These are phyloP conservation scores for Metschnikowia chrysomelidarum DNA, from an alignment of 805 yeast genomes.

Conservation along the genomic window DNA sequence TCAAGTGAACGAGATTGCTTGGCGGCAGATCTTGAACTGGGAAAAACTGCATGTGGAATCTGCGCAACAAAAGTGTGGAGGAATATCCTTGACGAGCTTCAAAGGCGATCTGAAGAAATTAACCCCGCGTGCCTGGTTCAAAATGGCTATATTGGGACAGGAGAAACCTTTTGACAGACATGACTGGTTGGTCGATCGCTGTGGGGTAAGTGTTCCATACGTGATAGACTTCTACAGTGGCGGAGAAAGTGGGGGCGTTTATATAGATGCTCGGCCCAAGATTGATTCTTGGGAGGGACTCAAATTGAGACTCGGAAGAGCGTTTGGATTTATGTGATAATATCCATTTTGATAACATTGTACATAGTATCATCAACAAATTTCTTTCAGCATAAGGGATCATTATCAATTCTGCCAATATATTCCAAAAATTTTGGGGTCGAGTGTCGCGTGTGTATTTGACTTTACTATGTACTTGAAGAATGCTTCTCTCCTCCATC, in stretches of 20 bases:
- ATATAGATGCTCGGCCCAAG: slow-evolving; percentile 90
- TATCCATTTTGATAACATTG: not conserved
- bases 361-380: not conserved
- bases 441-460: slow-evolving; percentile 4
- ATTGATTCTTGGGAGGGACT: slow-evolving; percentile 78
- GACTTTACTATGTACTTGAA: slow-evolving; percentile 7
- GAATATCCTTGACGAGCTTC: slow-evolving; percentile 78
- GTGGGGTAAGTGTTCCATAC: slow-evolving; percentile 81
- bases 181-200: slow-evolving; percentile 87
- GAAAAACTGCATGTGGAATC: slow-evolving; percentile 60
- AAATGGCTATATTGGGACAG: slow-evolving; percentile 64
- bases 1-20: slow-evolving; percentile 88
- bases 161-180: slow-evolving; percentile 92
- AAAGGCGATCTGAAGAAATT: slow-evolving; percentile 83
- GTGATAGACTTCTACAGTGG: slow-evolving; percentile 82
- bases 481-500: not conserved
- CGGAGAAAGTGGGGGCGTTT: slow-evolving; percentile 53
- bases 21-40: slow-evolving; percentile 85
- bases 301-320: slow-evolving; percentile 60
- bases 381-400: not conserved
- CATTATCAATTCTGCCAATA: not conserved
- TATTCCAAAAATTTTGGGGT: too few species aligned
- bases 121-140: slow-evolving; percentile 80
- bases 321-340: slow-evolving; percentile 45
- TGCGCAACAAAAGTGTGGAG: slow-evolving; percentile 59